Evolutionary conservation across 1,284 basidiomycete genomes (phyloP), one percentile per base, ranked within the genome.

Genomic region (Apiotrichum sp.): DNA sequence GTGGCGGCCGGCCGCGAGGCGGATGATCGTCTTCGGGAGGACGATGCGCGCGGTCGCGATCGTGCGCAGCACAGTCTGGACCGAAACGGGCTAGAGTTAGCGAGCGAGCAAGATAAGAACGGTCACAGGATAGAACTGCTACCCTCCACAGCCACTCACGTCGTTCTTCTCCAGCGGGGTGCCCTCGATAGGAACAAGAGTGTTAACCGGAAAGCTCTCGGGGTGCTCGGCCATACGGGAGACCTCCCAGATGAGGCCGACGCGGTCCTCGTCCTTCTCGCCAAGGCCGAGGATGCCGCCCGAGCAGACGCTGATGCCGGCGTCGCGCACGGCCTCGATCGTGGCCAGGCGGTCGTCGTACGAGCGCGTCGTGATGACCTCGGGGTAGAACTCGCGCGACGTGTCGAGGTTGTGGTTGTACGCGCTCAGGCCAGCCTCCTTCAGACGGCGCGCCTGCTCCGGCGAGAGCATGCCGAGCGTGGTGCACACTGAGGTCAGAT

Each of bases 381-480:
- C 81, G 40, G 93, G 93, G 74, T 98, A 98, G 77, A 89, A 96
- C 77, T 98, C 95, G 62, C 95, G 83, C 42, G 93, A 97, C 1
- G 95, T 98, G 77, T 98, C 95, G 57, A 98, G 84, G 77, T 98
- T 98, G 77, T 98, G 95, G 76, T 98, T 98, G 79, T 76, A 98
- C 1, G 95, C 95, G 44, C 93, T 97, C 68, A 98, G 77, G 43
- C 95, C 95, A 43, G 95, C 95, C 78, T 93, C 86, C 77, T 98
- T 98, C 63, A 98, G 82, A 65, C 86, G 85, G 62, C 79, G 80
- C n/a, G 95, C 95, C 77, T 98, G 95, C 57, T 95, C 92, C 29
- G 92, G 86, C 3, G 86, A 85, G 46, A 98, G 80, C 95, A 98
- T 98, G 52, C 95, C 95, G 36, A 98, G 83, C 5, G 95, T 98